These are phyloP conservation scores for Lagerstroemia speciosa DNA, from an alignment of 345 rosid genomes.

Conservation along the genomic window DNA sequence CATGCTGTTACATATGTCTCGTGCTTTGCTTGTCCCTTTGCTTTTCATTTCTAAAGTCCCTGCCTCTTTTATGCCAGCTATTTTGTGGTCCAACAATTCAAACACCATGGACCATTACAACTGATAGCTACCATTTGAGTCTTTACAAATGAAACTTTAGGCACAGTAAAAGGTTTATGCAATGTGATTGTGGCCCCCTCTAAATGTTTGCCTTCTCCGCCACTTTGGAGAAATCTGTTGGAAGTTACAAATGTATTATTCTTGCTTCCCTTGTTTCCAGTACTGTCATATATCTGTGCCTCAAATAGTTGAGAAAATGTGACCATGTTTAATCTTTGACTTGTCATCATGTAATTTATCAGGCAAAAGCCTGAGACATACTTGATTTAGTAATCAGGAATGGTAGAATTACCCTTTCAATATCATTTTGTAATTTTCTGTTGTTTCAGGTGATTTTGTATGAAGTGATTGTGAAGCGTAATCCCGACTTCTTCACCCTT, in stretches of 20 bases:
- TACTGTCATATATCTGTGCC: background rate
- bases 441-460: slow-evolving; percentile 74
- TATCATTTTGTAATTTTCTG: background rate
- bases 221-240: background rate
- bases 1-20: background rate
- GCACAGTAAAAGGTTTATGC: background rate
- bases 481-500: slow-evolving; percentile 76
- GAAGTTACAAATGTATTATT: background rate
- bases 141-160: background rate
- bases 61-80: slow-evolving; percentile 26
- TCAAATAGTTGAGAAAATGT: background rate
- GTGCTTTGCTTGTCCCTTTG: slow-evolving; percentile 8
- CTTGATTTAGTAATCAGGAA: background rate
- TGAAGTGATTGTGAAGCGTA: slow-evolving; percentile 72
- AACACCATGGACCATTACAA: slow-evolving; percentile 4
- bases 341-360: background rate
- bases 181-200: slow-evolving; percentile 4
- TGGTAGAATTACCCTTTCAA: background rate
- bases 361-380: background rate
- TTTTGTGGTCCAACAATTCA: slow-evolving; percentile 24
- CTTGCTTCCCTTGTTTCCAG: background rate
- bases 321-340: background rate
- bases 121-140: background rate
- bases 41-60: slow-evolving; percentile 12
- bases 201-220: slow-evolving; percentile 1